Base-by-base conservation (phyloP, 2,329 filamentous ascomycete species). In the Fusarium verticillioides region DNA sequence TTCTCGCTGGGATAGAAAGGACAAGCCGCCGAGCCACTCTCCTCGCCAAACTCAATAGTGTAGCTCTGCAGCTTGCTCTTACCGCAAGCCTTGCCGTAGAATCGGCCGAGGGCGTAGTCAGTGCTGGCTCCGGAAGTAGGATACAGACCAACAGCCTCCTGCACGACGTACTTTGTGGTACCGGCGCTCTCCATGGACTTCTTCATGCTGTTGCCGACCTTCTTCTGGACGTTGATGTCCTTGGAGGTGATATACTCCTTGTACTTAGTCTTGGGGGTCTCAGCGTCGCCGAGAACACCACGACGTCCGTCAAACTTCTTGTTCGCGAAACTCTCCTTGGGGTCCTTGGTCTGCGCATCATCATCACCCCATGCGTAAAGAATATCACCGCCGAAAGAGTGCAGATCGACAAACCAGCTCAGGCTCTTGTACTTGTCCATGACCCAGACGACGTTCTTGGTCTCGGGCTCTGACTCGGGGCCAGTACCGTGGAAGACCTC, bases 281-380 rank as follows among this genome's bases (percentile, higher is more conserved):
- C 73, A 7, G 80, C 79, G 47, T 85, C 81, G 32, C 83, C 81
- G 3, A 85, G 77, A 16, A 86, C 76, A 36, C 88, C 88, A 21
- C 88, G 85, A 52, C 84, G 83, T 60, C 84, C 84, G 63, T 90
- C 85, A 66, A 86, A 91, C 8, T 83, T 79, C 5, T 80, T 60
- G 82, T 89, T 90, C 32, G 82, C 76, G 79, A 90, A 89, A 79
- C 84, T 89, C 83, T 87, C 86, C 54, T 72, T 72, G 0, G 84
- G 76, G 50, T 83, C 82, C 1, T 78, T 82, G 58, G 79, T 80
- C 79, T 90, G 88, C 63, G 85, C 81, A 52, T 86, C 83, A 71
- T 90, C 88, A 70, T 87, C 86, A 28, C 88, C 88, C 88, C 88
- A 90, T 61, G 82, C 84, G 79, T 89, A 90, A 19, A 90, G 79